These are phyloP conservation scores for Trametes villosa DNA, from an alignment of 768 basidiomycete species.

Conservation along the genomic window DNA sequence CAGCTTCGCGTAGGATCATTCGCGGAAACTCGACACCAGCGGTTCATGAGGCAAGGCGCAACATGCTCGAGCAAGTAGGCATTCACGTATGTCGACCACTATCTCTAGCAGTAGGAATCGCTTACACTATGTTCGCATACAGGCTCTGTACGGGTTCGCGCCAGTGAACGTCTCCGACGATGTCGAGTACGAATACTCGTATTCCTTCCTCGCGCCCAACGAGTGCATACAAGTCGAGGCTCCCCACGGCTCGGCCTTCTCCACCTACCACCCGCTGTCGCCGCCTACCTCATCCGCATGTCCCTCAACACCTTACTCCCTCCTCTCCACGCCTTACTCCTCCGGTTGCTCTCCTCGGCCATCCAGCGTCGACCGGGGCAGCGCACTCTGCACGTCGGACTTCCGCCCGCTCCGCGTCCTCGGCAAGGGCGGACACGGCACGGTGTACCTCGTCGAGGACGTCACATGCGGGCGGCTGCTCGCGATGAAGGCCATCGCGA, in stretches of 20 bases:
- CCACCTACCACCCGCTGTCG: conserved; percentile 1
- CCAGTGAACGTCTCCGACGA: conserved; percentile 7
- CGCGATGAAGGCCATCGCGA: conserved; percentile 32
- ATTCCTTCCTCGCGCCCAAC: neutral
- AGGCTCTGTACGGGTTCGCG: conserved; percentile 14
- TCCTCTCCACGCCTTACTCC: conserved; percentile 11
- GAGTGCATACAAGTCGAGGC: neutral
- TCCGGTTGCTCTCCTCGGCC: conserved; percentile 2
- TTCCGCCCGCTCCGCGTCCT: conserved; percentile 27
- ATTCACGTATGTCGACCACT: neutral
- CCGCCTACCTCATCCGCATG: conserved; percentile 5
- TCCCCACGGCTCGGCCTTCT: neutral
- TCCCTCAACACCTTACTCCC: conserved; percentile 5
- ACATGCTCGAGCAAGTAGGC: conserved; percentile 12
- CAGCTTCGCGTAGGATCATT: too few relatives aligned
- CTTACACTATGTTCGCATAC: neutral
- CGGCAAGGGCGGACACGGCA: conserved; percentile 29
- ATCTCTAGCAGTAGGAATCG: neutral
- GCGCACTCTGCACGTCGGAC: conserved; percentile 15
- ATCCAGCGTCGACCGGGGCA: neutral
- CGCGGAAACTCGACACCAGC: neutral
- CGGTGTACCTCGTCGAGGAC: conserved; percentile 32
- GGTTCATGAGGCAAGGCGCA: neutral
- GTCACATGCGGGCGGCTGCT: conserved; percentile 16
- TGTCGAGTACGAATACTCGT: neutral